Evolutionary conservation across 169 alveolate species (phyloP).

Genomic region (Plasmodium gonderi): DNA sequence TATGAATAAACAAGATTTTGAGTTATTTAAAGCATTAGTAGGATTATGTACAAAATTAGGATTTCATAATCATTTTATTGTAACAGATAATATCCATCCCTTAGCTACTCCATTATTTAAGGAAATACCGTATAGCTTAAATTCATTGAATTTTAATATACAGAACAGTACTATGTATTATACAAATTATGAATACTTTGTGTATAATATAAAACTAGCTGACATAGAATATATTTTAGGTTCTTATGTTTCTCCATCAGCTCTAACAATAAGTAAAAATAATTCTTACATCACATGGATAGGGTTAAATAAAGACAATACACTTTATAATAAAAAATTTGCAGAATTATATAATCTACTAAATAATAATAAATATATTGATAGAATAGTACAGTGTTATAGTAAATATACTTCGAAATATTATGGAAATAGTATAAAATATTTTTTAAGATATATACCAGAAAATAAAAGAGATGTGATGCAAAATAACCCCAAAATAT

Average conservation of each 20-base stretch:
- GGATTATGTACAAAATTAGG: constrained; percentile 73
- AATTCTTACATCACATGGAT: constrained; percentile 57
- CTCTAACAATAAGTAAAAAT: constrained; percentile 3
- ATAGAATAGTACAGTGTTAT: constrained; percentile 63
- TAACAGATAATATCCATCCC: constrained; percentile 72
- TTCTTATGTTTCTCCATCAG: constrained; percentile 51
- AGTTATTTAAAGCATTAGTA: constrained; percentile 37
- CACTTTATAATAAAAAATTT: constrained; percentile 44
- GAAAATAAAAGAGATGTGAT: constrained; percentile 57
- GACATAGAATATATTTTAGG: constrained; percentile 34
- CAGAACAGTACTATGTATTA: constrained; percentile 44
- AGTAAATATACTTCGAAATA: constrained; percentile 60
- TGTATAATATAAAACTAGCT: constrained; percentile 41
- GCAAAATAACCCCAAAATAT: constrained; percentile 51
- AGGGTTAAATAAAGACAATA: constrained; percentile 51
- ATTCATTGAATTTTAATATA: constrained; percentile 25
- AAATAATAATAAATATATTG: constrained; percentile 30
- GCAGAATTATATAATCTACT: constrained; percentile 28
- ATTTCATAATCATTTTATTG: constrained; percentile 50
- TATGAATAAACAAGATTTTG: constrained; percentile 54
- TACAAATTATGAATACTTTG: constrained; percentile 38
- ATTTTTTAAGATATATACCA: constrained; percentile 56
- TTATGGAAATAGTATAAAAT: constrained; percentile 40
- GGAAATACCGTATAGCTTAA: constrained; percentile 57
- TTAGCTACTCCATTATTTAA: constrained; percentile 13